Evolutionary conservation across 306 rosid genomes (phyloP), one percentile per base, ranked within the genome.

Genomic region (Prunus fruticosa): DNA sequence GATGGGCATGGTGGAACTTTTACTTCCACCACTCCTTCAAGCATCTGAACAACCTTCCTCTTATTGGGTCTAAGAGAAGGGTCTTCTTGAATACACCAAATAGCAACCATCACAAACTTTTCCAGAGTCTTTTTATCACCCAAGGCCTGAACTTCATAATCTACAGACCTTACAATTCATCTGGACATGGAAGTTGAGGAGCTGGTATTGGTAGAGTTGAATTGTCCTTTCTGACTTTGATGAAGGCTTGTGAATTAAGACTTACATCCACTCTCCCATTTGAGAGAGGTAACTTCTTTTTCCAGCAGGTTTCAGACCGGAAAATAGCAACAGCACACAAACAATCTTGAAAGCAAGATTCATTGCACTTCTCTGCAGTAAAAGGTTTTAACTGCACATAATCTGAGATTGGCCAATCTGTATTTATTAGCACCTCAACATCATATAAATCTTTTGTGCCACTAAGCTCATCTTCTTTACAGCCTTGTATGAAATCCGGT

Each of bases 201-300:
- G 38, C 38, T 34, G 8, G 7, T 34, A 34, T 34, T 34, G 38
- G 15, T 11, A 8, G 58, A 25, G 56, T 32, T 1, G 19, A 51
- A 18, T 51, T 51, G 3, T 41, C 28, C 38, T n/a, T 80, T 7
- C 60, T 53, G 18, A 80, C 49, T 69, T 75, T 80, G 72, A 80
- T 19, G 51, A 74, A 80, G 28, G 60, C 56, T 67, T 45, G 46
- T n/a, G 76, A 61, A 12, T 62, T 52, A 15, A 50, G 72, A 22
- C 3, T n/a, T 0, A 7, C 2, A 34, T 72, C 74, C 23, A 32
- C 68, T 49, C 85, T 82, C 65, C 91, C 88, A 58, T 82, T 84
- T 0, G 82, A 82, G 49, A 87, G 84, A 13, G 88, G 85, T 11
- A 82, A 25, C 78, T 64, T 87, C 84, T 84, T 87, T 82, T 84